A percentile compares a stretch with the other conserved stretches of the same genome.
These are phyloP conservation scores for Inonotus obliquus DNA, from an alignment of 1,284 basidiomycete species.

Conservation along the genomic window DNA sequence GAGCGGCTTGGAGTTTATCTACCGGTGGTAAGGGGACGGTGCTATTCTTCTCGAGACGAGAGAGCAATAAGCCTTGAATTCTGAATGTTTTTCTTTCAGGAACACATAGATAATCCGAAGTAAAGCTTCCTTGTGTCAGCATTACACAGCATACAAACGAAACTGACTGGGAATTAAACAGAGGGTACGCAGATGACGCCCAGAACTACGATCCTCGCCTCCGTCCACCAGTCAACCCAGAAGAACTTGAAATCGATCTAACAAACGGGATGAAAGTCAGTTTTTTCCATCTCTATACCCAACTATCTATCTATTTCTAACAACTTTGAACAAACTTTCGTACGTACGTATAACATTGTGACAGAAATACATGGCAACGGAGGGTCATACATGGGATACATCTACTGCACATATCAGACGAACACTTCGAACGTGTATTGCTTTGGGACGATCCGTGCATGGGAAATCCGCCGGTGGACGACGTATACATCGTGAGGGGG, in stretches of 20 bases:
- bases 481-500: not conserved
- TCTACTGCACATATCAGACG: conserved; percentile 45
- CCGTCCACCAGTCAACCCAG: conserved; percentile 43
- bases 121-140: not conserved
- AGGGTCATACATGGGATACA: conserved; percentile 45
- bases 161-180: not conserved
- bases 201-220: conserved; percentile 37
- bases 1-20: conserved; percentile 53
- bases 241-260: conserved; percentile 52
- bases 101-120: conserved; percentile 44
- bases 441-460: conserved; percentile 19
- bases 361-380: conserved; percentile 38
- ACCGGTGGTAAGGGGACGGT: conserved; percentile 28
- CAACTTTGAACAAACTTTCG: too few species aligned
- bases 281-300: not conserved
- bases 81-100: conserved; percentile 19
- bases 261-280: conserved; percentile 52
- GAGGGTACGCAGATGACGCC: conserved; percentile 42
- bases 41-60: conserved; percentile 21
- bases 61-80: not conserved
- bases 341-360: too few species aligned
- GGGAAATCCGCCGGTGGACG: not conserved
- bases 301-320: too few species aligned
- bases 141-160: not conserved
- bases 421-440: conserved; percentile 37